Conservation (phyloP, 1,284 basidiomycete species). For the Lignosus rhinocerotis region DNA sequence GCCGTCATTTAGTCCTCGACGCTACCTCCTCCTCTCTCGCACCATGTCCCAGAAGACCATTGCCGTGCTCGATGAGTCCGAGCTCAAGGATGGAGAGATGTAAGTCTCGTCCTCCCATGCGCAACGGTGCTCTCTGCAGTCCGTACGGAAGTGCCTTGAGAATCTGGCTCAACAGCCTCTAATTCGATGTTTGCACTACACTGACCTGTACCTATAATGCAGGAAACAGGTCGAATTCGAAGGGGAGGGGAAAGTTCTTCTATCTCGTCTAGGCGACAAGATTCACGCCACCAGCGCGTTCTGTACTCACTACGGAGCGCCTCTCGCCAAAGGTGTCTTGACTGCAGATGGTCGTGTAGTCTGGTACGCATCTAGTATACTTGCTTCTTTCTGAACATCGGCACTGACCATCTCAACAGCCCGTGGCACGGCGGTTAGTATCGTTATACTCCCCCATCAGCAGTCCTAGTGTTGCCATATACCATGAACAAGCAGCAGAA, state of each 20-base stretch:
- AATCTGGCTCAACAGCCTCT: background rate
- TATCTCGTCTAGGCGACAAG: conserved; percentile 77
- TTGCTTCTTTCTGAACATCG: background rate
- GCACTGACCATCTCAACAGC: conserved; percentile 37
- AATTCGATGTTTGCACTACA: too few relatives aligned
- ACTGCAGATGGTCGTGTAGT: conserved; percentile 79
- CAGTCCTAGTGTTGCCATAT: background rate
- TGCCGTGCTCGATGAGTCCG: conserved; percentile 62
- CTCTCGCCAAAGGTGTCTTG: conserved; percentile 82
- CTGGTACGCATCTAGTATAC: conserved; percentile 50
- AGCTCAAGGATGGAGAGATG: conserved; percentile 81
- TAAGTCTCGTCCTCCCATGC: conserved; percentile 32
- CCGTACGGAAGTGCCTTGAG: background rate
- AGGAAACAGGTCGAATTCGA: conserved; percentile 86
- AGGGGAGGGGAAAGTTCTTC: conserved; percentile 74
- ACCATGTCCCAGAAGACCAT: conserved; percentile 54
- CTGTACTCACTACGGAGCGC: conserved; percentile 90
- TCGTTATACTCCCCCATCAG: background rate
- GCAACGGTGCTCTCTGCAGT: too few relatives aligned
- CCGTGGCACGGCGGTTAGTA: conserved; percentile 86
- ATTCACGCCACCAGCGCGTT: conserved; percentile 81
- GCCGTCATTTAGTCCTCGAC: background rate
- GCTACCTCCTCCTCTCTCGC: conserved; percentile 4
- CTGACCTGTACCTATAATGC: background rate
- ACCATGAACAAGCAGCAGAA: background rate